Percentiles rank a stretch among this genome's conserved stretches.
phyloP scores from a whole-genome alignment of 306 rosid genomes.

The Quercus variabilis region DNA sequence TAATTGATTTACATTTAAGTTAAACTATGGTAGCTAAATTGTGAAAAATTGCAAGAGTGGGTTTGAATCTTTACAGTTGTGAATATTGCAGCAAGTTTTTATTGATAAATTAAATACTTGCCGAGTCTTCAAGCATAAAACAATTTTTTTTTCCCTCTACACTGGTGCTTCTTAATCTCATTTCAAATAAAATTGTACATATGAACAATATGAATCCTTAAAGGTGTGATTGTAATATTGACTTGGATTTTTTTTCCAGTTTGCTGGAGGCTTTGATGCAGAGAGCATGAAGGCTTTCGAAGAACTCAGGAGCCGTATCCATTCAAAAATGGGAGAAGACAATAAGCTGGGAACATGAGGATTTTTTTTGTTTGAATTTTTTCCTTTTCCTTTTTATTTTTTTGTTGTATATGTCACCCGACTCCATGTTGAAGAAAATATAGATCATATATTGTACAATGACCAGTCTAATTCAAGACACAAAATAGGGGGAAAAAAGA shows the following conservation, averaged over 20 bases:
- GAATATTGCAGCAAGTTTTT: no score
- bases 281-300: slow-evolving; percentile 98
- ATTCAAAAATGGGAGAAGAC: slow-evolving; percentile 43
- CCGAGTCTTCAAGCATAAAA: no score
- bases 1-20: no score
- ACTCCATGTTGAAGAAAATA: not conserved
- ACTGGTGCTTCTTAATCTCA: not conserved
- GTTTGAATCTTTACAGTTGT: not conserved
- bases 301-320: slow-evolving; percentile 72
- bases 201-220: not conserved
- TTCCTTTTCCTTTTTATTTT: slow-evolving; percentile 1
- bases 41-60: not conserved
- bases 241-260: slow-evolving; percentile 46
- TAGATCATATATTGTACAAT: slow-evolving; percentile 22
- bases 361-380: not conserved
- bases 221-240: slow-evolving; percentile 5
- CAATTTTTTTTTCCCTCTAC: not conserved
- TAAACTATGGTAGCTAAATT: not conserved
- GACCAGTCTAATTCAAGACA: slow-evolving; percentile 5
- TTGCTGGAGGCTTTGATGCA: slow-evolving; percentile 91
- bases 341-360: slow-evolving; percentile 43
- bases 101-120: no score
- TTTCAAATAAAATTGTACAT: no score
- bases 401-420: slow-evolving; percentile 37
- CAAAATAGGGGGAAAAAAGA: not conserved